These are phyloP conservation scores for Ceratobasidium sp. DNA, from an alignment of 1,284 basidiomycete genomes.

Conservation along the genomic window DNA sequence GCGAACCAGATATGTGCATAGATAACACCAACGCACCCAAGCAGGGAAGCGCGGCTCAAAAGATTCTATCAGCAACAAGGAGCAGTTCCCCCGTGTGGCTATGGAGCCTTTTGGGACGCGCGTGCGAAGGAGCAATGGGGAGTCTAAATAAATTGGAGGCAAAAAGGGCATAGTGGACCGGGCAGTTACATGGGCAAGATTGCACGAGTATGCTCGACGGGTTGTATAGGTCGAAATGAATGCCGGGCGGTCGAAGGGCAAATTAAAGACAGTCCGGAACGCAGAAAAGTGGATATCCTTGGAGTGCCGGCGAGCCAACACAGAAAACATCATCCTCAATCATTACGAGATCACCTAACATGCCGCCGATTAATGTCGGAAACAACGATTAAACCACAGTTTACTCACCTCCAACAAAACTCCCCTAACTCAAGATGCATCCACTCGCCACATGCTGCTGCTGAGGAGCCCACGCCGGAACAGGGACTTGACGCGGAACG, in stretches of 20 bases:
- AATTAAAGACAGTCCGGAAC: conserved; percentile 3
- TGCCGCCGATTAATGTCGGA: too few species aligned
- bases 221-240: too few species aligned
- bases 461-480: conserved; percentile 22
- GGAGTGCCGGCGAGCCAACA: not conserved
- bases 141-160: conserved; percentile 25
- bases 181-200: too few species aligned
- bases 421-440: conserved; percentile 28
- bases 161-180: too few species aligned
- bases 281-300: conserved; percentile 24
- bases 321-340: conserved; percentile 17
- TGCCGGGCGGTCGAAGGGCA: too few species aligned
- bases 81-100: too few species aligned
- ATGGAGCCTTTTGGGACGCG: conserved; percentile 23
- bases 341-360: conserved; percentile 13
- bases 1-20: conserved; percentile 2
- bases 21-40: conserved; percentile 6
- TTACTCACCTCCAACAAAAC: conserved; percentile 14
- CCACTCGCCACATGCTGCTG: conserved; percentile 18
- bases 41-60: conserved; percentile 7
- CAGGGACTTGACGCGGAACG: conserved; percentile 18
- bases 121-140: conserved; percentile 19
- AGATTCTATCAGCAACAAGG: too few species aligned
- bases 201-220: too few species aligned
- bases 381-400: too few species aligned